These are phyloP conservation scores for Immersiella caudata DNA, from an alignment of 495 filamentous ascomycete species.

Conservation along the genomic window DNA sequence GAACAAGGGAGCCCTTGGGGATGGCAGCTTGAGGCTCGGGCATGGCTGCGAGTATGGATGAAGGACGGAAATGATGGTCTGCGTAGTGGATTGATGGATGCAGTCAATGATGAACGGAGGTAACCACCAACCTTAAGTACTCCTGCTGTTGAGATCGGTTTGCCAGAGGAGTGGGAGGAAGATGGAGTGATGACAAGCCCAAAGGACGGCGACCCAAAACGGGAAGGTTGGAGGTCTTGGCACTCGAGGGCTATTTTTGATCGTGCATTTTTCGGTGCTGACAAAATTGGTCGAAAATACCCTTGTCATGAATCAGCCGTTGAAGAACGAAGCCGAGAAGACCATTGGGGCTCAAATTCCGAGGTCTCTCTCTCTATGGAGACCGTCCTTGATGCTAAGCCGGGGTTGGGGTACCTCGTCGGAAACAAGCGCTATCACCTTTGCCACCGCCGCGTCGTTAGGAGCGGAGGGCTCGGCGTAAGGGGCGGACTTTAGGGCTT, in stretches of 20 bases:
- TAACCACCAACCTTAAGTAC: neutral
- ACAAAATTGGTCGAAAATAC: constrained; percentile 1
- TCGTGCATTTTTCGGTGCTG: too few relatives aligned
- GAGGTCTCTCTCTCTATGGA: constrained; percentile 10
- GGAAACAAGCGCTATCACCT: constrained; percentile 7
- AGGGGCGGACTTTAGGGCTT: neutral
- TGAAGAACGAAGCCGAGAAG: constrained; percentile 11
- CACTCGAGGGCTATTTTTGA: neutral
- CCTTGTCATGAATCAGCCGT: constrained; percentile 17
- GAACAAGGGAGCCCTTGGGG: constrained; percentile 26
- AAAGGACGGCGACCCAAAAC: neutral
- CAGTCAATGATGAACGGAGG: neutral
- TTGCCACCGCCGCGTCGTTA: constrained; percentile 5
- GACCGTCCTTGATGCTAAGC: constrained; percentile 2
- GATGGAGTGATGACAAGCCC: neutral
- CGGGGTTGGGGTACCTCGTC: constrained; percentile 17
- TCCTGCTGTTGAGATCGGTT: neutral
- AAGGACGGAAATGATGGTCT: neutral
- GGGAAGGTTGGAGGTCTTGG: neutral
- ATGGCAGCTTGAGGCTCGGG: neutral
- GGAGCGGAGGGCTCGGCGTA: neutral
- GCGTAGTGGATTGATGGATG: neutral
- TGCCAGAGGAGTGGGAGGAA: neutral
- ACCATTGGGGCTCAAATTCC: constrained; percentile 12
- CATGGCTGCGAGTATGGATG: neutral